Conservation (phyloP, 164 flowering plant species). For the Houttuynia cordata region DNA sequence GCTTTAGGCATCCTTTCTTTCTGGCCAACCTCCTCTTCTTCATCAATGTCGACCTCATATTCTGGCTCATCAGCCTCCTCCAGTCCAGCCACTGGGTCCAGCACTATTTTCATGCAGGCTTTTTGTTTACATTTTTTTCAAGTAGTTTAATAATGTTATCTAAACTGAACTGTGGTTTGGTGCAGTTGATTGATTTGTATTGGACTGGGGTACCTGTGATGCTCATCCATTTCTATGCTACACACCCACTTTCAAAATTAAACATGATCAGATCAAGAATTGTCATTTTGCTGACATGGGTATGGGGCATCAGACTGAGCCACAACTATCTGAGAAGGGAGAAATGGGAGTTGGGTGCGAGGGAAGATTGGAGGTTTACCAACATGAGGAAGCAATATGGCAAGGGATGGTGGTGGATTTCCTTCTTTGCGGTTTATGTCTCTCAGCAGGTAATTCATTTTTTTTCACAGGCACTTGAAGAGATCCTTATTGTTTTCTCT, state of each 20-base stretch:
- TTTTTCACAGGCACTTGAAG: too few relatives aligned
- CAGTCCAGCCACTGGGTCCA: slow-evolving; percentile 81
- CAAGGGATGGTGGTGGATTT: slow-evolving; percentile 83
- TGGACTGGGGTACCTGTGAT: slow-evolving; percentile 91
- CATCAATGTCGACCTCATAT: slow-evolving; percentile 67
- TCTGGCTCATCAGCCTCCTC: slow-evolving; percentile 65
- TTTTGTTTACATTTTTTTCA: too few relatives aligned
- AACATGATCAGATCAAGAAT: slow-evolving; percentile 48
- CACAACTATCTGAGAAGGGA: slow-evolving; percentile 89
- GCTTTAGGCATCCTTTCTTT: slow-evolving; percentile 60
- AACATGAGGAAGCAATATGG: slow-evolving; percentile 67
- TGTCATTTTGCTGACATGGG: slow-evolving; percentile 58
- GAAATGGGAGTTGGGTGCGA: slow-evolving; percentile 77
- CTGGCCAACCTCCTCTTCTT: slow-evolving; percentile 70
- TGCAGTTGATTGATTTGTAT: slow-evolving; percentile 86
- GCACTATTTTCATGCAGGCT: not conserved
- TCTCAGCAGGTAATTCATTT: slow-evolving; percentile 54
- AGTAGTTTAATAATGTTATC: too few relatives aligned
- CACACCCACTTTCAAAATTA: slow-evolving; percentile 45
- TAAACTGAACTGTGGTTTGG: not conserved
- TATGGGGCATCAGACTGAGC: slow-evolving; percentile 71
- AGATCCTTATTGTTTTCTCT: too few relatives aligned
- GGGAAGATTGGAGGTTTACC: slow-evolving; percentile 89
- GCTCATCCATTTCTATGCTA: slow-evolving; percentile 71
- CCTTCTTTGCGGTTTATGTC: slow-evolving; percentile 69